Evolutionary conservation across 2,329 filamentous ascomycete species (phyloP).

Genomic region (Pseudogymnoascus destructans): DNA sequence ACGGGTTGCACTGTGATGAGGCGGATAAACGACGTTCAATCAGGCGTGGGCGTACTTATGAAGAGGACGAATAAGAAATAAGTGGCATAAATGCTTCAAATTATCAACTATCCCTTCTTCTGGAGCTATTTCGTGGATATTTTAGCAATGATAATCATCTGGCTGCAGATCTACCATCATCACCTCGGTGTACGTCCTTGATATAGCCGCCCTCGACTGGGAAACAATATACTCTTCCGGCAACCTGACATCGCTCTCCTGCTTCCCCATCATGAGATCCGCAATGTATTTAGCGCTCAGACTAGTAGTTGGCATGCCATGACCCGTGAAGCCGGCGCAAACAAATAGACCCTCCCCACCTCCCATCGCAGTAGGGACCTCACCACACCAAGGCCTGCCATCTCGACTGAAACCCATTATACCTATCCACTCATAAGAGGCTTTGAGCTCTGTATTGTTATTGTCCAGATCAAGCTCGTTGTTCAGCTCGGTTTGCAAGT

Average conservation of each 20-base stretch:
- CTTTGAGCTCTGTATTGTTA: constrained; percentile 32
- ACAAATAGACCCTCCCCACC: constrained; percentile 47
- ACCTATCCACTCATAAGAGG: constrained; percentile 52
- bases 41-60: not conserved
- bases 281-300: constrained; percentile 52
- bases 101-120: not conserved
- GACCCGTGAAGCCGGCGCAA: constrained; percentile 55
- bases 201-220: constrained; percentile 17
- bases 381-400: constrained; percentile 55
- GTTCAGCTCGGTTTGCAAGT: constrained; percentile 21
- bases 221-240: constrained; percentile 30
- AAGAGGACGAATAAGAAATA: not conserved
- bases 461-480: constrained; percentile 22
- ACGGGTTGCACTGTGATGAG: not conserved
- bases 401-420: constrained; percentile 69
- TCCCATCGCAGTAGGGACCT: constrained; percentile 37
- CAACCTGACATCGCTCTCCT: constrained; percentile 30
- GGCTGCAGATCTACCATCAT: constrained; percentile 19
- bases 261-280: constrained; percentile 39
- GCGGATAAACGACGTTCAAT: not conserved
- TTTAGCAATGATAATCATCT: not conserved
- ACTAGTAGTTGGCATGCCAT: constrained; percentile 65
- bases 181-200: constrained; percentile 20
- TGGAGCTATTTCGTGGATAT: not conserved
- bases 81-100: not conserved